These are phyloP conservation scores for Penicillium subrubescens DNA, from an alignment of 495 filamentous ascomycete genomes.

Conservation along the genomic window DNA sequence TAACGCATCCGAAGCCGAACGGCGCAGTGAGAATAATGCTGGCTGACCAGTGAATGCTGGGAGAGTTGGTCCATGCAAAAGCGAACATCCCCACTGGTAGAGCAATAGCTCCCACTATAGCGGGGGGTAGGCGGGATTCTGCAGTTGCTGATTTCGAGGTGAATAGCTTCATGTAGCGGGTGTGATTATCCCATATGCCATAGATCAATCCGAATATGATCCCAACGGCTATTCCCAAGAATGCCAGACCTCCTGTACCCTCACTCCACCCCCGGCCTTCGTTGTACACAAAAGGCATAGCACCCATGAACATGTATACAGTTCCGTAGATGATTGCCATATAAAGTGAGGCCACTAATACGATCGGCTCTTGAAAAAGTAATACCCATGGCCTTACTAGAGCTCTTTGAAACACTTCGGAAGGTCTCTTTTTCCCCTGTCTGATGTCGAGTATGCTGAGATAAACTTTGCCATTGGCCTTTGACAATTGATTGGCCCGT, in stretches of 20 bases:
- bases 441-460: neutral
- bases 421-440: neutral
- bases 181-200: neutral
- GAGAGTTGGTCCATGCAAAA: neutral
- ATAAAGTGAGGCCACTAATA: constrained; percentile 58
- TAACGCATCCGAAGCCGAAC: neutral
- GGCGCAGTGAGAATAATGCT: neutral
- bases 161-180: neutral
- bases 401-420: neutral
- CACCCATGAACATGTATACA: constrained; percentile 74
- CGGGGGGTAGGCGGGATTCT: neutral
- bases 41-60: neutral
- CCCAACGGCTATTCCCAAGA: constrained; percentile 51
- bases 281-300: constrained; percentile 67
- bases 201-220: neutral
- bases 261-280: constrained; percentile 65
- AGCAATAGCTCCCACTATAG: neutral
- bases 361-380: constrained; percentile 64
- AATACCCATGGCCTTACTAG: constrained; percentile 39
- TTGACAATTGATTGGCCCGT: neutral
- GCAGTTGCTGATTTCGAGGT: neutral
- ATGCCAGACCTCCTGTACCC: constrained; percentile 64
- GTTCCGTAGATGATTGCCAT: constrained; percentile 64
- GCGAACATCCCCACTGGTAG: neutral
- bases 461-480: neutral